Base-by-base conservation (phyloP, 306 rosid species). In the Pyrus betulifolia region DNA sequence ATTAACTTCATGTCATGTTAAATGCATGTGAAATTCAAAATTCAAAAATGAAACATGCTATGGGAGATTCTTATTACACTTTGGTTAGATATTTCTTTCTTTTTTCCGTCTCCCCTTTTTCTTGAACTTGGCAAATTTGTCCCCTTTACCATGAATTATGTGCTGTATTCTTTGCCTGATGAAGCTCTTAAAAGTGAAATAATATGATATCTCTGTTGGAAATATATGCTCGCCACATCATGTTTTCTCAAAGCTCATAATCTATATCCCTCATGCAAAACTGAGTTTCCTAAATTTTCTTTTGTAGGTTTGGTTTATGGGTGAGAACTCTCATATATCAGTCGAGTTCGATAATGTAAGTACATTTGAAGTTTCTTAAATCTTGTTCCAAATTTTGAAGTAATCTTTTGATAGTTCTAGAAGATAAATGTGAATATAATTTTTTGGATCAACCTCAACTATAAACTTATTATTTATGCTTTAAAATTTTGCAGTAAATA, bases 301-400 rank as follows among this genome's bases (percentile, higher is more conserved):
- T 86, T 25, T 91, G 85, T 74, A 96, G 98, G 98, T 92, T 81
- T 88, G 97, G 89, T 92, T 89, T 81, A 96, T 96, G 99, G 98
- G 99, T 5, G 84, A 87, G 81, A 86, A 91, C 80, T 91, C 93
- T 77, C 98, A 92, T 85, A 87, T 92, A 54, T 92, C 98, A 38
- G 85, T 80, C 8, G 93, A 92, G 84, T 96, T 96, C 38, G 93
- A 96, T 83, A 87, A 84, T 80, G 99, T 91, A 89, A 87, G 97
- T 85, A 55, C 46, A 59, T 63, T 74, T 60, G 25, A 60, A 82
- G 84, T 75, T 72, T 28, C 78, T 69, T 30, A 44, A 78, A 60
- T 78, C 31, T 70, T 51, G 46, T 79, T 79, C 21, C 30, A 69
- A 49, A 71, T 61, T 52, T 45, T 14, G 42, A 30, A 57, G 63